Evolutionary conservation across 805 yeast species (phyloP).

Genomic region (Candida pseudoglaebosa): DNA sequence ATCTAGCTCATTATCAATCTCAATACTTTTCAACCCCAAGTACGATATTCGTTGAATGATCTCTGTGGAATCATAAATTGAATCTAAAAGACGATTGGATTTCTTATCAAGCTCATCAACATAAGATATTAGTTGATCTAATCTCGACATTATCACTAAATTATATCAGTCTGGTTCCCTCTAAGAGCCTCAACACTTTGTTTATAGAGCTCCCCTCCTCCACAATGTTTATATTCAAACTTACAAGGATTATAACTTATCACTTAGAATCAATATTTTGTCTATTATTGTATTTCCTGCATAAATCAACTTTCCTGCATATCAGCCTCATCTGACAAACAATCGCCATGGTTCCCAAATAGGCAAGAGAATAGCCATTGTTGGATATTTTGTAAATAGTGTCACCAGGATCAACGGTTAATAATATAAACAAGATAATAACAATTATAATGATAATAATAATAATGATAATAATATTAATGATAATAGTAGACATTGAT

Average conservation of each 20-base stretch:
- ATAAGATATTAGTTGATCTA: constrained; percentile 13
- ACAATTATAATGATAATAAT: too few relatives aligned
- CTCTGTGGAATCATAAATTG: constrained; percentile 20
- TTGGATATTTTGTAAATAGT: neutral
- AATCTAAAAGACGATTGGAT: constrained; percentile 20
- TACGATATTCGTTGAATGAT: constrained; percentile 19
- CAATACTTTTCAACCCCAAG: neutral
- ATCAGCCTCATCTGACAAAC: neutral
- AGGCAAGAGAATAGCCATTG: neutral
- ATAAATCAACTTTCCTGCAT: neutral
- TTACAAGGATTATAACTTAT: too few relatives aligned
- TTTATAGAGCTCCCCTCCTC: too few relatives aligned
- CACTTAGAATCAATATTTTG: too few relatives aligned
- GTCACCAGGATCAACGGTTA: neutral
- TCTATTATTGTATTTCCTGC: too few relatives aligned
- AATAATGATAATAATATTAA: too few relatives aligned
- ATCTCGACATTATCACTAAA: constrained; percentile 7
- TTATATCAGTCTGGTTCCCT: too few relatives aligned
- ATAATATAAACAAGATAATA: neutral
- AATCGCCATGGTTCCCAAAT: neutral
- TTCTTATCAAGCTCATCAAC: constrained; percentile 29
- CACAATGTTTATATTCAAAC: too few relatives aligned
- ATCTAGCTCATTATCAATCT: constrained; percentile 28
- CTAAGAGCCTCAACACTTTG: too few relatives aligned
- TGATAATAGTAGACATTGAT: too few relatives aligned